Conservation (phyloP, 2,329 filamentous ascomycete genomes). For the Cordyceps fumosorosea region DNA sequence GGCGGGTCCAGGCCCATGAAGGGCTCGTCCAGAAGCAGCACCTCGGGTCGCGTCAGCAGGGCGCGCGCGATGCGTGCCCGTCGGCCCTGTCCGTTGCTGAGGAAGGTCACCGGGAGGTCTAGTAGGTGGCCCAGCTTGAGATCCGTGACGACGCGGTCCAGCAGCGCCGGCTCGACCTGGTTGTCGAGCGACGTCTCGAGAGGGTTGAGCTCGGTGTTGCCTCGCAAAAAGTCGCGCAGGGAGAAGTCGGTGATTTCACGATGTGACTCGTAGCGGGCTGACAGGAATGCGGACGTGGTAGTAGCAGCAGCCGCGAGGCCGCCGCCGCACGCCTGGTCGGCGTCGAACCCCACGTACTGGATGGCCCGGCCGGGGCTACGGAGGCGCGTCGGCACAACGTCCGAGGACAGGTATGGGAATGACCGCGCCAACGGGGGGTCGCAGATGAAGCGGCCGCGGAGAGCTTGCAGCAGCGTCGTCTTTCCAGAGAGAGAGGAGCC, state of each 20-base stretch:
- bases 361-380: conserved; percentile 62
- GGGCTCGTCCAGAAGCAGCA: conserved; percentile 83
- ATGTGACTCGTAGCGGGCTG: conserved; percentile 82
- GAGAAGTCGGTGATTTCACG: conserved; percentile 85
- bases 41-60: conserved; percentile 68
- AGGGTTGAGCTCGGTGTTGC: conserved; percentile 78
- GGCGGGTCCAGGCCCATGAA: conserved; percentile 94
- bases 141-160: conserved; percentile 61
- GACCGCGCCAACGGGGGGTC: conserved; percentile 68
- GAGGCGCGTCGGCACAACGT: conserved; percentile 48
- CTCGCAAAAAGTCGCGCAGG: conserved; percentile 70
- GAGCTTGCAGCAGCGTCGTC: conserved; percentile 73
- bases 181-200: conserved; percentile 34
- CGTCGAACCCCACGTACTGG: conserved; percentile 85
- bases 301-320: conserved; percentile 44
- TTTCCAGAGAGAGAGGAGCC: conserved; percentile 73
- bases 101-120: conserved; percentile 75
- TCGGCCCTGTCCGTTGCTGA: conserved; percentile 90
- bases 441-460: conserved; percentile 69
- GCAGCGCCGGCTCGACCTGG: conserved; percentile 39
- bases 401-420: conserved; percentile 69
- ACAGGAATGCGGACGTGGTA: conserved; percentile 72
- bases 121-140: conserved; percentile 63
- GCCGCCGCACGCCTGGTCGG: conserved; percentile 50
- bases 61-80: conserved; percentile 84